Base-by-base conservation (phyloP, 176 grass and related monocot species). In the Triticum timopheevii region DNA sequence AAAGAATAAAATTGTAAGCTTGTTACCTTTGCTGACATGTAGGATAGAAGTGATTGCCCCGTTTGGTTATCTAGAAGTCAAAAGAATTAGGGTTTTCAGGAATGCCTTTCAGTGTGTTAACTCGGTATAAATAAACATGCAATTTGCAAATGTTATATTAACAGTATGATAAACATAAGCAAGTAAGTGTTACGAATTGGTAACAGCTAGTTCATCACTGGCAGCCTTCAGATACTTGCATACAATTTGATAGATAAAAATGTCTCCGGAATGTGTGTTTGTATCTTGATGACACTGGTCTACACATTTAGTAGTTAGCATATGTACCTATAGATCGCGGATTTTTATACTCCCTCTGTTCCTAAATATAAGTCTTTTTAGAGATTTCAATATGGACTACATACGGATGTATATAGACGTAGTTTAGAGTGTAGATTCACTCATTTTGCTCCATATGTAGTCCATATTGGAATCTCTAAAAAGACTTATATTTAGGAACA, bases 11-110 rank as follows among this genome's bases (percentile, higher is more conserved):
- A 83, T 30, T 25, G 20, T 47, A 80, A 80, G 39, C 5, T 79
- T 83, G 49, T 77, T 92, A 98, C 96, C 96, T 98, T 98, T 76
- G 96, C 93, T 86, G 92, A 94, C 82, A 98, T 92, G 82, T 96
- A 98, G 24, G 96, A 98, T 61, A 98, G 85, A 94, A 98, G 93
- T 77, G 96, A 98, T 69, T 96, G 93, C 44, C 96, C 96, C 40
- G 96, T 95, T 86, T 89, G 88, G 88, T 98, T 94, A 92, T 98
- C 96, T 98, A 75, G 84, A 87, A 47, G 56, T 73, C 44, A 93
- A 80, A 82, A 86, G 75, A 86, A 90, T 24, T 20, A 69, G 9
- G 27, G 27, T 61, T 22, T 59, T 11, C 35, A 95, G 63, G 76
- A 42, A 44, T 73, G 82, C 12, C 49, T 63, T 76, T 71, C 58